Conservation (phyloP, 306 rosid species). For the Pterocarpus macrocarpus region DNA sequence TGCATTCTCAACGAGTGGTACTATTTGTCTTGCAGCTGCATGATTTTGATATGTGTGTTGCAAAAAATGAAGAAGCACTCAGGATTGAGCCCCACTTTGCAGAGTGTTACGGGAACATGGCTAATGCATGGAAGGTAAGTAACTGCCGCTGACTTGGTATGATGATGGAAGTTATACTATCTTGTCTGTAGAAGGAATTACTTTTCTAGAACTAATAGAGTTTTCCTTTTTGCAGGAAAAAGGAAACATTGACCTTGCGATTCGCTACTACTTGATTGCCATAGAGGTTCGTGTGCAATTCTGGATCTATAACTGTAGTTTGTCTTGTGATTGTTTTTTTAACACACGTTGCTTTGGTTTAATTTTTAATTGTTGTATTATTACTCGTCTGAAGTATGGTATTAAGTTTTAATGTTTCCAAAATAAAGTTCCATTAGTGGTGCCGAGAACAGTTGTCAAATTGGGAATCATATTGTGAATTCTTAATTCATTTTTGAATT, state of each 20-base stretch:
- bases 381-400: background rate
- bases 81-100: constrained; percentile 89
- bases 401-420: background rate
- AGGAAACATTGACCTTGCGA: constrained; percentile 64
- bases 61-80: constrained; percentile 97
- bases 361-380: constrained; percentile 1
- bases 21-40: constrained; percentile 66
- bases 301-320: constrained; percentile 9
- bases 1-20: constrained; percentile 4
- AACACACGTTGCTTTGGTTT: constrained; percentile 14
- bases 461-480: background rate
- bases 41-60: constrained; percentile 92
- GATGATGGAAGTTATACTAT: background rate
- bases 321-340: constrained; percentile 11
- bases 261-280: constrained; percentile 85
- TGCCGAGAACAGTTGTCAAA: constrained; percentile 1
- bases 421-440: background rate
- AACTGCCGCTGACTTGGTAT: background rate
- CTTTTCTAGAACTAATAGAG: constrained; percentile 41
- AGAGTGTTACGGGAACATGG: constrained; percentile 99
- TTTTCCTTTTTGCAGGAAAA: constrained; percentile 53
- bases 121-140: constrained; percentile 97
- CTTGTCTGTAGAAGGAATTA: constrained; percentile 6
- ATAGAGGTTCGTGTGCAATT: constrained; percentile 74
- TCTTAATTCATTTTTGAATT: too few relatives aligned